Conservation (phyloP, 2,329 filamentous ascomycete genomes). For the Fusarium mundagurra region DNA sequence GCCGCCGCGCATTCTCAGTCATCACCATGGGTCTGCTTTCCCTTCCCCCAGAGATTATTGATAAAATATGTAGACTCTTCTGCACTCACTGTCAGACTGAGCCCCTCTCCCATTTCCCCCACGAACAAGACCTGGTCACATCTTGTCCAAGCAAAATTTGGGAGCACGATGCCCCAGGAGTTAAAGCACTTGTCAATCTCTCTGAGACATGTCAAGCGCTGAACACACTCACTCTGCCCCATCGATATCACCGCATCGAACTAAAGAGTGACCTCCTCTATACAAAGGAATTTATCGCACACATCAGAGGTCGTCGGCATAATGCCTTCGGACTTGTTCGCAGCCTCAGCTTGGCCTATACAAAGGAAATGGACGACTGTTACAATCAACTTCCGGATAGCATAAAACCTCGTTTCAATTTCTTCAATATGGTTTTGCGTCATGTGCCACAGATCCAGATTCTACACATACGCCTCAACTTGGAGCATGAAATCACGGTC, state of each 20-base stretch:
- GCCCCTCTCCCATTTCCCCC: neutral
- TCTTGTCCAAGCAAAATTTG: neutral
- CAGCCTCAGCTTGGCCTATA: neutral
- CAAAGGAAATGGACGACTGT: neutral
- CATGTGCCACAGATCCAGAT: neutral
- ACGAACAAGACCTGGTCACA: fast-evolving
- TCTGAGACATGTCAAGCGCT: neutral
- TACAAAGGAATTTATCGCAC: neutral
- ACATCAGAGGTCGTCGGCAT: neutral
- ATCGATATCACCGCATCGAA: neutral
- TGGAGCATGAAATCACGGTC: neutral
- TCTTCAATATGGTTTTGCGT: neutral
- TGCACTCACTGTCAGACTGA: neutral
- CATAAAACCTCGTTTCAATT: neutral
- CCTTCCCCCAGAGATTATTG: neutral
- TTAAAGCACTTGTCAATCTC: neutral
- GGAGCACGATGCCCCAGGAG: neutral
- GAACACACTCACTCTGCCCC: neutral
- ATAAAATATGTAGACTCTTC: fast-evolving
- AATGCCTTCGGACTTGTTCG: neutral
- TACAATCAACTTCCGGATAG: neutral
- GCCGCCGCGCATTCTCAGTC: fast-evolving
- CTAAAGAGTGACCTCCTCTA: too few species aligned
- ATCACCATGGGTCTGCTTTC: neutral
- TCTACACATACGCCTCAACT: neutral